phyloP scores from a whole-genome alignment of 2,329 filamentous ascomycete genomes.

The Diplodia seriata region DNA sequence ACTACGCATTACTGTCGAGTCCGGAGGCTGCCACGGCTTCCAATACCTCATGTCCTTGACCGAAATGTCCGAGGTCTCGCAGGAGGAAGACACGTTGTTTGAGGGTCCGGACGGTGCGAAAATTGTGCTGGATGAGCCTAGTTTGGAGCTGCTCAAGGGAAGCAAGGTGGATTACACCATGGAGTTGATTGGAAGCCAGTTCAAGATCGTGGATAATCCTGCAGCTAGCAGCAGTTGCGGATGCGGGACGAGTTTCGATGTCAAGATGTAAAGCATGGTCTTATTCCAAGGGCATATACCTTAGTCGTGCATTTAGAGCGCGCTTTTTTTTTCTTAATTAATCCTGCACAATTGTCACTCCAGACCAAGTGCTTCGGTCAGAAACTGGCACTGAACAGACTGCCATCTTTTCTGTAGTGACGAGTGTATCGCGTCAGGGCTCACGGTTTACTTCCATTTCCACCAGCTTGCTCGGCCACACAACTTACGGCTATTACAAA shows the following conservation, averaged over 20 bases:
- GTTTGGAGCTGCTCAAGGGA: constrained; percentile 85
- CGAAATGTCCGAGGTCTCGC: constrained; percentile 61
- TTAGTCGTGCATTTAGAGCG: not conserved
- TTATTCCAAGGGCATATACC: not conserved
- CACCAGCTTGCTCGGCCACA: too few species aligned
- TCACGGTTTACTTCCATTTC: not conserved
- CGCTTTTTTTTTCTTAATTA: not conserved
- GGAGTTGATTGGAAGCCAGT: constrained; percentile 93
- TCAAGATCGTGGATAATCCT: constrained; percentile 95
- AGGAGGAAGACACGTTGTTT: constrained; percentile 83
- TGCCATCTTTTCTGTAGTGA: not conserved
- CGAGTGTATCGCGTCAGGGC: not conserved
- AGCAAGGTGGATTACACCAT: constrained; percentile 97
- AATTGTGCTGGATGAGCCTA: constrained; percentile 86
- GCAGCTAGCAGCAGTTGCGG: constrained; percentile 92
- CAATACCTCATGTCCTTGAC: constrained; percentile 94
- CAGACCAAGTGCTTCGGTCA: not conserved
- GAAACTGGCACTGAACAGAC: not conserved
- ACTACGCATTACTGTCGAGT: constrained; percentile 90
- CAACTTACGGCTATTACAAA: too few species aligned
- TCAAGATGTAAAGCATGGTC: constrained; percentile 60
- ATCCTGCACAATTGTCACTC: not conserved
- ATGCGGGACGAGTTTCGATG: constrained; percentile 97
- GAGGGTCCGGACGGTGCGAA: constrained; percentile 72
- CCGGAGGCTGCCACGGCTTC: constrained; percentile 95